These are phyloP conservation scores for Gryganskiella cystojenkinii DNA, from an alignment of 192 early-diverging fungal species.

Conservation along the genomic window DNA sequence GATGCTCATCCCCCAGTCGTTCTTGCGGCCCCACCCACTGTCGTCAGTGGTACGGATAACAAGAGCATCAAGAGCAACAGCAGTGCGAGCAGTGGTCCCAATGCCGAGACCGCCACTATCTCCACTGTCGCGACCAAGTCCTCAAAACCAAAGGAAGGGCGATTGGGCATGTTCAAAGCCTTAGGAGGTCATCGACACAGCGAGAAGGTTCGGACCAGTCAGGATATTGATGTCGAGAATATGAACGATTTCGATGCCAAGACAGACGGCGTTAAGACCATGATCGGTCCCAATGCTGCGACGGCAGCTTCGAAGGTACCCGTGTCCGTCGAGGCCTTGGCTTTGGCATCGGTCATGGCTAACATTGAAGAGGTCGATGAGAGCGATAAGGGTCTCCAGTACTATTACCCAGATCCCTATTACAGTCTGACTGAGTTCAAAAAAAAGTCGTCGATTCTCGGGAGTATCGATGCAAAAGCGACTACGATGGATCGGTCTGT, in stretches of 20 bases:
- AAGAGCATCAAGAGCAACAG: constrained; percentile 10
- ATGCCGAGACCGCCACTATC: not conserved
- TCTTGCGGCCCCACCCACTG: too few relatives aligned
- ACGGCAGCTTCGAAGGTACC: not conserved
- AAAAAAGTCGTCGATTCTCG: not conserved
- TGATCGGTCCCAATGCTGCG: too few relatives aligned
- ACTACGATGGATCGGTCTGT: not conserved
- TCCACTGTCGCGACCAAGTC: not conserved
- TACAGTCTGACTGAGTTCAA: constrained; percentile 18
- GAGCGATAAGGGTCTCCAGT: constrained; percentile 22
- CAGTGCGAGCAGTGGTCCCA: not conserved
- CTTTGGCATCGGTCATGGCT: constrained; percentile 4
- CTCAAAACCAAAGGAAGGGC: constrained; percentile 21
- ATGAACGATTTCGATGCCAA: constrained; percentile 3
- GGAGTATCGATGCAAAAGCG: not conserved
- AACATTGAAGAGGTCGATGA: constrained; percentile 16
- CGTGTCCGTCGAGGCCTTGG: constrained; percentile 24
- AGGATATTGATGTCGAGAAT: constrained; percentile 30
- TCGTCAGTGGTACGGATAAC: not conserved
- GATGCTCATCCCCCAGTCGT: not conserved
- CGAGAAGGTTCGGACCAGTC: constrained; percentile 7
- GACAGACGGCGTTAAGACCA: constrained; percentile 1
- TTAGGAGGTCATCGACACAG: constrained; percentile 4
- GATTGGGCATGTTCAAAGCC: constrained; percentile 25
- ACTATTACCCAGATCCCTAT: constrained; percentile 42